Base-by-base conservation (phyloP, 352 stramenopile genomes). In the Phytophthora rubi region DNA sequence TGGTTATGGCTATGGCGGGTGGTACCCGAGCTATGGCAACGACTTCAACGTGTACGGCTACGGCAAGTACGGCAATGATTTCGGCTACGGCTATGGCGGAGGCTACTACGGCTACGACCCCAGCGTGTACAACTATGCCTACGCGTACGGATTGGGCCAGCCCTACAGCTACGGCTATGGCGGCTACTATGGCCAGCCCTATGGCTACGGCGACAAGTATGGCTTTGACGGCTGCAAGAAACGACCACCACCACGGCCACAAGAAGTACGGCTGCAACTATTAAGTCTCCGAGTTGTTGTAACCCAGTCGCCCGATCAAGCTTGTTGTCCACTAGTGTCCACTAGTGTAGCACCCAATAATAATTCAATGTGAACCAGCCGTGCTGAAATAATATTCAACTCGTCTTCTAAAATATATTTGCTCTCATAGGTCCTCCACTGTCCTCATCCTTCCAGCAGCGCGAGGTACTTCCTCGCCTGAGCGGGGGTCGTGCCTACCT, bases 361-460 rank as follows among this genome's bases (percentile, higher is more conserved):
- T 21, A 39, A 39, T 39, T 37, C 42, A 48, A 48, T 48, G 39
- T 48, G 39, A 48, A 48, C 7, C 6, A 6, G 39, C 42, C 42
- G 13, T 26, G 23, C 23, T 26, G n/a, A 48, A 48, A n/a, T 15
- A 48, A 48, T n/a, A 8, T n/a, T 48, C 13, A 48, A 48, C 10
- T 48, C n/a, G 42, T 21, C 42, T 21, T 10, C 42, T 16, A 48
- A 39, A 39, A 10, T 39, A 39, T 39, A 39, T 8, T 39, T 39
- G 2, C 33, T 42, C 12, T 12, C 33, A 13, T 42, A 21, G 2
- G 21, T 54, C 39, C 26, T 52, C 47, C 21, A 16, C 10, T 53
- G 33, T 51, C 33, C 35, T 71, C 37, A 73, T 26, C 53, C 42
- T 52, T 75, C 71, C 33, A 78, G 37, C 10, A 78, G 48, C 9